These are phyloP conservation scores for Neohortaea acidophila DNA, from an alignment of 495 filamentous ascomycete species.

Conservation along the genomic window DNA sequence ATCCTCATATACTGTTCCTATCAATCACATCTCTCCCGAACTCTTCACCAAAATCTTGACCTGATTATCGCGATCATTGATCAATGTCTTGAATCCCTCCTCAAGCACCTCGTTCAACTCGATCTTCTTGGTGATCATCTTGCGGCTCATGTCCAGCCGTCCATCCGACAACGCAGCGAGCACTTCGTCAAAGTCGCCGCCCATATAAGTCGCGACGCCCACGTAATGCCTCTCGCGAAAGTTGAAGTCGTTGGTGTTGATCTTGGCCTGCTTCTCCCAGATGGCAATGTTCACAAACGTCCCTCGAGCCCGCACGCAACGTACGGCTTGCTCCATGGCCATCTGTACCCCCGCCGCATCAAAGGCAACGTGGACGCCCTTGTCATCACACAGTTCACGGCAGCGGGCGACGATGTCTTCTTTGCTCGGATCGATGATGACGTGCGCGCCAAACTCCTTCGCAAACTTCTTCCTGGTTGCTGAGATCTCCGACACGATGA, in stretches of 20 bases:
- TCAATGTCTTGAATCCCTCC: constrained; percentile 39
- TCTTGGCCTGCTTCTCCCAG: constrained; percentile 39
- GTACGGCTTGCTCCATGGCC: constrained; percentile 36
- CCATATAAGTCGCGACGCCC: constrained; percentile 40
- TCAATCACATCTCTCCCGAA: constrained; percentile 13
- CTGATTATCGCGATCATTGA: constrained; percentile 42
- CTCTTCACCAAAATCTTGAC: constrained; percentile 41
- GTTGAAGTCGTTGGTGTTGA: constrained; percentile 38
- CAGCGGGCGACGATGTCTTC: constrained; percentile 35
- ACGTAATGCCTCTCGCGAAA: constrained; percentile 43
- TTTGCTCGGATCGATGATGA: constrained; percentile 40
- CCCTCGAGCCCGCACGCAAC: constrained; percentile 35
- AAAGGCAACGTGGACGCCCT: constrained; percentile 41
- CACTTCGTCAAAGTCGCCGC: constrained; percentile 39
- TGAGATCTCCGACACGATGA: constrained; percentile 43
- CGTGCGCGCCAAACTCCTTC: constrained; percentile 37
- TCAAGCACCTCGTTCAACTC: constrained; percentile 40
- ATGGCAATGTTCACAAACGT: constrained; percentile 48
- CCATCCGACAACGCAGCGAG: constrained; percentile 39
- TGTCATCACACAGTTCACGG: constrained; percentile 31
- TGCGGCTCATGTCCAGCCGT: constrained; percentile 32
- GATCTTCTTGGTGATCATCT: constrained; percentile 45
- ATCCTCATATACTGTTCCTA: too few relatives aligned
- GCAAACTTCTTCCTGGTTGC: constrained; percentile 35
- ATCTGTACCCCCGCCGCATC: constrained; percentile 43